Percentiles rank a stretch among this genome's conserved stretches.
phyloP scores from a whole-genome alignment of 768 basidiomycete genomes.

The Phylloporus sp. region DNA sequence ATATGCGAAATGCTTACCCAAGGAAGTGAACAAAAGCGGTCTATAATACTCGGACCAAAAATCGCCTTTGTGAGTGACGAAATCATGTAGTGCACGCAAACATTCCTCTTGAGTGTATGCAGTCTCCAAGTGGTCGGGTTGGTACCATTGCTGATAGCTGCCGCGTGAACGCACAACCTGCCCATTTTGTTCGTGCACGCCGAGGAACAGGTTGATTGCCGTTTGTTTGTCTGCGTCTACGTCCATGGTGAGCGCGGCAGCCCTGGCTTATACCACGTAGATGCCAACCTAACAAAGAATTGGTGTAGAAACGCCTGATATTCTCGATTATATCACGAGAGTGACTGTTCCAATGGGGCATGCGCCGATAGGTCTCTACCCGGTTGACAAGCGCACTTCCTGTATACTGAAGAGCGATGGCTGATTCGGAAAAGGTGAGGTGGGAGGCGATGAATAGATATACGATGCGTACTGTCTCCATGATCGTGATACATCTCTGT shows the following conservation, averaged over 20 bases:
- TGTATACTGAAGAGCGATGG: constrained; percentile 93
- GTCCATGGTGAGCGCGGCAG: not conserved
- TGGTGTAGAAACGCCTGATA: constrained; percentile 90
- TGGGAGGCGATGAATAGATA: not conserved
- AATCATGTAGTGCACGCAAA: constrained; percentile 52
- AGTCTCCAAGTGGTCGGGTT: constrained; percentile 60
- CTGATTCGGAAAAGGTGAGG: constrained; percentile 37
- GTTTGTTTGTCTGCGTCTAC: constrained; percentile 94
- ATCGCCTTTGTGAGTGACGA: constrained; percentile 57
- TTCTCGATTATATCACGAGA: constrained; percentile 96
- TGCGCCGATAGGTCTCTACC: constrained; percentile 91
- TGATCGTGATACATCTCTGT: constrained; percentile 99
- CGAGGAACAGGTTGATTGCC: constrained; percentile 96
- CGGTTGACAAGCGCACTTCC: constrained; percentile 94
- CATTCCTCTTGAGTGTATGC: constrained; percentile 67
- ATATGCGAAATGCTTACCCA: constrained; percentile 87
- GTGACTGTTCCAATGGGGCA: constrained; percentile 97
- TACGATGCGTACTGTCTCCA: constrained; percentile 69
- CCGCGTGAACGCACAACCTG: constrained; percentile 49
- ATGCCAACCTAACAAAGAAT: constrained; percentile 73
- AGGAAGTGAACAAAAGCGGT: constrained; percentile 74
- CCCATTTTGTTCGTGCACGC: constrained; percentile 57
- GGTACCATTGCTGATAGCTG: constrained; percentile 84
- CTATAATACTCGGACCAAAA: constrained; percentile 91
- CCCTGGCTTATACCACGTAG: not conserved